Percentiles rank a stretch among this genome's conserved stretches.
phyloP scores from a whole-genome alignment of 352 stramenopile genomes.

The Phytophthora fragariae region DNA sequence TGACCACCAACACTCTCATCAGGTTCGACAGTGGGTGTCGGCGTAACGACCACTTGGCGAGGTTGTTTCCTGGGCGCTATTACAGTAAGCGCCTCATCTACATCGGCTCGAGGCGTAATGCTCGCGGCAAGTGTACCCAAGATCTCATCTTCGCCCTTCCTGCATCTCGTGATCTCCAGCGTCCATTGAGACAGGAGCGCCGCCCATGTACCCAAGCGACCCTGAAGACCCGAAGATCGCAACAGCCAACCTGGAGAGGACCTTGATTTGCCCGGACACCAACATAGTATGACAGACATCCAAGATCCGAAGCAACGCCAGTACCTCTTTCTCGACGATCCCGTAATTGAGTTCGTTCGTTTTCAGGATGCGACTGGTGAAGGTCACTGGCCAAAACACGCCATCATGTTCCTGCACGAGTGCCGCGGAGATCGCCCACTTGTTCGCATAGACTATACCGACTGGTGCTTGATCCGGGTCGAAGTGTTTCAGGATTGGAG shows the following conservation, averaged over 20 bases:
- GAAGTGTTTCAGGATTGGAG: conserved; percentile 22
- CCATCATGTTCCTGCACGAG: no score
- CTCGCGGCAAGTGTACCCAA: neutral
- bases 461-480: conserved; percentile 5
- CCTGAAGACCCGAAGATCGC: neutral
- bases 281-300: neutral
- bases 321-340: no score
- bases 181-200: neutral
- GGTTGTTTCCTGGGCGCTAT: neutral
- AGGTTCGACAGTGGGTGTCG: neutral
- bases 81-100: neutral
- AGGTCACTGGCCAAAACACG: no score
- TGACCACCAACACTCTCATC: neutral
- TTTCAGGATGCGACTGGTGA: no score
- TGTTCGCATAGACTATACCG: conserved; percentile 20
- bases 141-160: neutral
- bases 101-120: neutral
- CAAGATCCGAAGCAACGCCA: neutral
- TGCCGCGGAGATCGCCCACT: no score
- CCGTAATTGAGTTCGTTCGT: no score
- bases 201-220: neutral
- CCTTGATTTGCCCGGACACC: neutral
- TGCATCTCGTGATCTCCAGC: neutral
- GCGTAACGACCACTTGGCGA: neutral
- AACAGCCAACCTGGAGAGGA: neutral